Percentiles rank a stretch among this genome's conserved stretches.
Conservation (phyloP, 2,329 filamentous ascomycete genomes). For the Calonectria multiphialidica region DNA sequence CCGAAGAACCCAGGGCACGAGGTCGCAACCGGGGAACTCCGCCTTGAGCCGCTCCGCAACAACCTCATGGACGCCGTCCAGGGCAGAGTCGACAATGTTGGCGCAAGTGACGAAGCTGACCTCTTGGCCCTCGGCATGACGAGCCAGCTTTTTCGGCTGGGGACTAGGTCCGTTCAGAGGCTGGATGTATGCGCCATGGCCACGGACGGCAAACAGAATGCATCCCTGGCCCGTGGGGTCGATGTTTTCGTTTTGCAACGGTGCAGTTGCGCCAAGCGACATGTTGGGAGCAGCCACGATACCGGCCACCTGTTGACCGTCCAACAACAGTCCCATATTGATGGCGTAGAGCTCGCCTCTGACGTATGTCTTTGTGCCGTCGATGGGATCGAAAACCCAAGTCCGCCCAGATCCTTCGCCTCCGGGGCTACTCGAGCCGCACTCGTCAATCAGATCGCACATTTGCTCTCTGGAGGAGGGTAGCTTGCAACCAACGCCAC, state of each 20-base stretch:
- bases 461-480: slow-evolving; percentile 58
- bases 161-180: slow-evolving; percentile 47
- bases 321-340: slow-evolving; percentile 66
- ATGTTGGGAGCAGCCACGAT: slow-evolving; percentile 63
- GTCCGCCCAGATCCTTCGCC: slow-evolving; percentile 52
- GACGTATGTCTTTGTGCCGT: slow-evolving; percentile 70
- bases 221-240: slow-evolving; percentile 59
- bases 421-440: slow-evolving; percentile 55
- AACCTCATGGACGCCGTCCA: slow-evolving; percentile 59
- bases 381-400: slow-evolving; percentile 73
- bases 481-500: slow-evolving; percentile 45
- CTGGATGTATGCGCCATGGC: slow-evolving; percentile 61
- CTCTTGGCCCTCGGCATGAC: slow-evolving; percentile 41
- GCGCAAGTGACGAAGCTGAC: slow-evolving; percentile 62
- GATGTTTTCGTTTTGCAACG: slow-evolving; percentile 58
- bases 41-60: slow-evolving; percentile 57
- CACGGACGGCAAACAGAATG: slow-evolving; percentile 63
- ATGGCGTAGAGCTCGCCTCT: slow-evolving; percentile 67
- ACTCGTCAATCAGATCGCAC: slow-evolving; percentile 66
- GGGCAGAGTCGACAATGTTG: slow-evolving; percentile 59
- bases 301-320: slow-evolving; percentile 62
- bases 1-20: slow-evolving; percentile 69
- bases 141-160: slow-evolving; percentile 49
- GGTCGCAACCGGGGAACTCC: slow-evolving; percentile 60
- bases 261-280: slow-evolving; percentile 51